Evolutionary conservation across 441 rosid genomes (phyloP).

Genomic region (Arabidopsis lyrata): DNA sequence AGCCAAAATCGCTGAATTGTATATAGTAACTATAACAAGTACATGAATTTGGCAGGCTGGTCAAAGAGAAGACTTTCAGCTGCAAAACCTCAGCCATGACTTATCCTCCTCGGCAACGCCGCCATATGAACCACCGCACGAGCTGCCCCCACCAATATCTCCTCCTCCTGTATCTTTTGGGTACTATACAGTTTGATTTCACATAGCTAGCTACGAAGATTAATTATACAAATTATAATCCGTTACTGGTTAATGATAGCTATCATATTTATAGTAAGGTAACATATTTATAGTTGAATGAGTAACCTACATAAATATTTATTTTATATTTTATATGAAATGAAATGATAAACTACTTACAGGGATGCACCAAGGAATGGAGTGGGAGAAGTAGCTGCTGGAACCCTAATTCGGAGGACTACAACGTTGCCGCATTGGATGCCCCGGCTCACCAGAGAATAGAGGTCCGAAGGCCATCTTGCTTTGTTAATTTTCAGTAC

Average conservation of each 20-base stretch:
- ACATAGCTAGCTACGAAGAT: slow-evolving; percentile 3
- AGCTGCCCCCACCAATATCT: neutral
- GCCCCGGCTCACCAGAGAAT: slow-evolving; percentile 29
- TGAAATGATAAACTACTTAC: neutral
- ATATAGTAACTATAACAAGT: slow-evolving; percentile 1
- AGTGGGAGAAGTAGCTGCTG: slow-evolving; percentile 17
- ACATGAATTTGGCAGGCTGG: slow-evolving; percentile 18
- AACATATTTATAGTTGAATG: slow-evolving; percentile 1
- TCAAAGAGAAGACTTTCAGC: slow-evolving; percentile 17
- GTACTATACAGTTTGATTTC: slow-evolving; percentile 6
- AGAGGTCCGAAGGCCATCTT: neutral
- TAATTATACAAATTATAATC: neutral
- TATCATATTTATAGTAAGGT: neutral
- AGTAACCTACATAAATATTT: neutral
- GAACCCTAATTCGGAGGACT: slow-evolving; percentile 9
- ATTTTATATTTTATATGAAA: neutral
- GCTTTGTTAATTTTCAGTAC: slow-evolving; percentile 23
- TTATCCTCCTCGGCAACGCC: slow-evolving; percentile 2
- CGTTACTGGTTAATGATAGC: neutral
- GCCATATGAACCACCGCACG: slow-evolving; percentile 11
- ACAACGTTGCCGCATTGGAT: slow-evolving; percentile 45
- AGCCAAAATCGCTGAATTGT: neutral
- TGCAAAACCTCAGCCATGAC: slow-evolving; percentile 15
- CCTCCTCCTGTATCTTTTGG: slow-evolving; percentile 28
- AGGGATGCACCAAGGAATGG: slow-evolving; percentile 28